These are phyloP conservation scores for Carex pumila DNA, from an alignment of 176 grass and related monocot species.

Conservation along the genomic window DNA sequence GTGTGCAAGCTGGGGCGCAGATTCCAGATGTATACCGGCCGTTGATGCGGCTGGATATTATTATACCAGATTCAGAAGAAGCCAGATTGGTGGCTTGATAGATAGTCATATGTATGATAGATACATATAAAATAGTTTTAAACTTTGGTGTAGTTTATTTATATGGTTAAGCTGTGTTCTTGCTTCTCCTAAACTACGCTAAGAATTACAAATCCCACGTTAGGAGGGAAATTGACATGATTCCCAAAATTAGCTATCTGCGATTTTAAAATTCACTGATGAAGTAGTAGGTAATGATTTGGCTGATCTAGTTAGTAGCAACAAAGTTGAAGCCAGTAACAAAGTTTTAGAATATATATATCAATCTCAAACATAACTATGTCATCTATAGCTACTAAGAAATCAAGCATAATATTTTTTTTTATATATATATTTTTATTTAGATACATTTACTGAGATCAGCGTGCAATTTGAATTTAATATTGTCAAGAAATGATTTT, in stretches of 20 bases:
- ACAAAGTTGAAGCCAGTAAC: neutral
- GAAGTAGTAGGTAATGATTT: neutral
- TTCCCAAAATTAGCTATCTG: neutral
- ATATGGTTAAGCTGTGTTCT: neutral
- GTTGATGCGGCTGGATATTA: conserved; percentile 83
- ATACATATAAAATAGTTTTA: neutral
- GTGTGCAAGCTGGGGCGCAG: conserved; percentile 82
- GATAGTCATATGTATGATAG: neutral
- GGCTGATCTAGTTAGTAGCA: neutral
- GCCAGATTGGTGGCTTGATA: conserved; percentile 46
- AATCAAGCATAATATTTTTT: neutral
- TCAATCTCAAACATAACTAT: neutral
- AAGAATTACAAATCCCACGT: neutral
- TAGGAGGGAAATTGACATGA: neutral
- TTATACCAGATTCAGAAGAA: conserved; percentile 67
- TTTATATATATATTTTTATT: neutral
- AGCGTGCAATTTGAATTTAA: too few relatives aligned
- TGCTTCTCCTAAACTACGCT: neutral
- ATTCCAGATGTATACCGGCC: conserved; percentile 53
- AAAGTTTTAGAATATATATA: neutral
- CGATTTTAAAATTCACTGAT: neutral
- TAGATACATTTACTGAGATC: neutral
- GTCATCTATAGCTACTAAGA: too few relatives aligned
- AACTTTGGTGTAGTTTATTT: neutral
- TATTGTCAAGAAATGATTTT: too few relatives aligned